Evolutionary conservation across 2,329 filamentous ascomycete species (phyloP).

Genomic region (Pyrenophora teres): DNA sequence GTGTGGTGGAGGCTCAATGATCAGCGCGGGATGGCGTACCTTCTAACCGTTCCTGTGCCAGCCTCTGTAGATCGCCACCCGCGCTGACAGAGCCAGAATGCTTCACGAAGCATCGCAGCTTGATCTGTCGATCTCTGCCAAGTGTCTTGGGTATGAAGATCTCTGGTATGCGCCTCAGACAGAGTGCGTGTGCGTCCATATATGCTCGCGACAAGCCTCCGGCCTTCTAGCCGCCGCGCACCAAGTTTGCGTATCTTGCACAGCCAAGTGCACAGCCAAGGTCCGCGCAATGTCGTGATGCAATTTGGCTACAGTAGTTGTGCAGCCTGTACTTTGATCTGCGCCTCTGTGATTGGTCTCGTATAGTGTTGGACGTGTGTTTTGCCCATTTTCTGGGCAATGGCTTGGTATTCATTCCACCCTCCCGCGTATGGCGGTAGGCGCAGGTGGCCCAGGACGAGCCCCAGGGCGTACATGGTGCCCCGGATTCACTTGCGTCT

Average conservation of each 20-base stretch:
- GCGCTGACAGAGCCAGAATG: slow-evolving; percentile 3
- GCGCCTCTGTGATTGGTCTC: slow-evolving; percentile 3
- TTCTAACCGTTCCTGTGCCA: slow-evolving; percentile 8
- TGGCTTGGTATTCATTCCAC: slow-evolving; percentile 10
- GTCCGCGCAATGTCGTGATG: slow-evolving; percentile 5
- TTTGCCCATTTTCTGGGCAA: slow-evolving; percentile 14
- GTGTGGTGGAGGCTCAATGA: slow-evolving; percentile 8
- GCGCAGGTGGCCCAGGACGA: slow-evolving; percentile 6
- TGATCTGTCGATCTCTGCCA: slow-evolving; percentile 9
- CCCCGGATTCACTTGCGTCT: slow-evolving; percentile 1
- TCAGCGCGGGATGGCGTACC: slow-evolving; percentile 9
- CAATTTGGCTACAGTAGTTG: slow-evolving; percentile 2
- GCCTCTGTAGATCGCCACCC: slow-evolving; percentile 5
- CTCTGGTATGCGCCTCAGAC: slow-evolving; percentile 7
- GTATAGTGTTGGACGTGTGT: slow-evolving; percentile 9
- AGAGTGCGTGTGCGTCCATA: slow-evolving; percentile 4
- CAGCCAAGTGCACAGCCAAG: slow-evolving; percentile 8
- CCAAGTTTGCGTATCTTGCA: slow-evolving; percentile 6
- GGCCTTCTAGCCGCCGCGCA: slow-evolving; percentile 17
- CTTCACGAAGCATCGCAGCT: slow-evolving; percentile 3
- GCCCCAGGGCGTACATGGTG: slow-evolving; percentile 2
- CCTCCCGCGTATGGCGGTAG: slow-evolving; percentile 13
- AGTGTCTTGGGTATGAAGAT: slow-evolving; percentile 14
- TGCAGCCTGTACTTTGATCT: slow-evolving; percentile 10
- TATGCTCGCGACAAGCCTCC: slow-evolving; percentile 19